A percentile compares a stretch with the other conserved stretches of the same genome.
phyloP scores from a whole-genome alignment of 495 filamentous ascomycete species.

The Staphylotrichum tortipilum region DNA sequence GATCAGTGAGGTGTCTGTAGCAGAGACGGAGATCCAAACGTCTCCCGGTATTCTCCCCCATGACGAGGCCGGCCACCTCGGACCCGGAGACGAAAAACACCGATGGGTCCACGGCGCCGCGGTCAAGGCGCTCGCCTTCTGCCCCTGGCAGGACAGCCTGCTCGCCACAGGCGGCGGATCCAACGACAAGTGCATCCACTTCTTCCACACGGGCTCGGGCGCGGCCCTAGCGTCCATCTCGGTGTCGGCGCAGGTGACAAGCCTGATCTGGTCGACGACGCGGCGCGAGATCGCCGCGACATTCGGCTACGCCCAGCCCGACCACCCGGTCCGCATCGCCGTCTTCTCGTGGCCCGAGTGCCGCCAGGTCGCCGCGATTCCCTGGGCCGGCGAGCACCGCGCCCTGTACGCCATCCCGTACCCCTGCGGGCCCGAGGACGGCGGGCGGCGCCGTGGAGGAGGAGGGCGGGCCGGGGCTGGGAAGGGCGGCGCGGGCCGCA shows the following conservation, averaged over 20 bases:
- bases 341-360: constrained; percentile 96
- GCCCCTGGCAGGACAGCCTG: constrained; percentile 83
- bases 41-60: too few relatives aligned
- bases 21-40: constrained; percentile 5
- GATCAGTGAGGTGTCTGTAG: constrained; percentile 5
- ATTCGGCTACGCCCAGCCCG: constrained; percentile 91
- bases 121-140: constrained; percentile 95
- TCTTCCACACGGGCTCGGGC: constrained; percentile 82
- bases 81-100: constrained; percentile 54
- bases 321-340: constrained; percentile 83
- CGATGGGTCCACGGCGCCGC: constrained; percentile 74
- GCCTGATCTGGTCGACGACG: constrained; percentile 80
- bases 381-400: constrained; percentile 75
- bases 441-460: not conserved
- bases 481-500: too few relatives aligned
- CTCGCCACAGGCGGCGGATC: constrained; percentile 88
- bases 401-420: constrained; percentile 69
- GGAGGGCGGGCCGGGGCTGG: too few relatives aligned
- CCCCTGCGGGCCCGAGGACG: constrained; percentile 46
- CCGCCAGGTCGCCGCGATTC: constrained; percentile 76
- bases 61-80: constrained; percentile 18
- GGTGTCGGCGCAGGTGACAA: constrained; percentile 87
- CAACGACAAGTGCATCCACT: constrained; percentile 93
- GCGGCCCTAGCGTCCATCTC: constrained; percentile 83
- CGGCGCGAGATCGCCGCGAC: constrained; percentile 85